Evolutionary conservation across 225 moss, liverwort and hornwort genomes (phyloP), one percentile per base, ranked within the genome.

Genomic region (Bryoerythrophyllum caledonicum): DNA sequence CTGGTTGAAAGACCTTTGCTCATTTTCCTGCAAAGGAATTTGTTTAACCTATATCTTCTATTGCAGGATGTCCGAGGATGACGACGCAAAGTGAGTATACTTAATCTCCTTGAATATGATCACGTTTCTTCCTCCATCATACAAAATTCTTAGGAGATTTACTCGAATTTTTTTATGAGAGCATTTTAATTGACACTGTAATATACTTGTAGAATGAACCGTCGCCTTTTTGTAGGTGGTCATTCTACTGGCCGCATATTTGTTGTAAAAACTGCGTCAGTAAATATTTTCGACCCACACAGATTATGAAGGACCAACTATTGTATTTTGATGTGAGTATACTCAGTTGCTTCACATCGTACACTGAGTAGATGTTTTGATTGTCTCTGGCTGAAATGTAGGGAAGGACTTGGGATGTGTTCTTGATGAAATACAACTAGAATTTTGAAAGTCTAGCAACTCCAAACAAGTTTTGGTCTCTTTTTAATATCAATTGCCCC

Each of bases 21-120:
- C 46, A 44, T 58, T 76, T 65, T 52, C 43, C 13, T 59, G 43
- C 8, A 8, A 23, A 61, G 15, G 37, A 27, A 16, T 16, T 1
- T 8, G 27, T 23, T 28, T 19, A 48, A 19, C 19, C 17, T 16
- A 38, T 48, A 52, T 55, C n/a, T 58, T 65, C 41, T 17, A 34
- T 67, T 64, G 80, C 80, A 76, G 83, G 79, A 28, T 55, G 21
- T 41, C 75, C 16, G 20, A 2, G 43, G 27, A 38, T n/a, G 66
- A 7, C 46, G 55, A 75, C 19, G 34, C 61, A 55, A 38, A 75
- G 26, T 67, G 67, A 62, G 27, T 20, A 51, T 82, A 14, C 41
- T 62, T 30, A 14, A 46, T 15, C 9, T 69, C 38, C 43, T 34
- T 27, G 10, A 41, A 56, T 11, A n/a, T 9, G 24, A 38, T 57